Conservation (phyloP, 768 basidiomycete genomes). For the Phaeolepiota aurea region DNA sequence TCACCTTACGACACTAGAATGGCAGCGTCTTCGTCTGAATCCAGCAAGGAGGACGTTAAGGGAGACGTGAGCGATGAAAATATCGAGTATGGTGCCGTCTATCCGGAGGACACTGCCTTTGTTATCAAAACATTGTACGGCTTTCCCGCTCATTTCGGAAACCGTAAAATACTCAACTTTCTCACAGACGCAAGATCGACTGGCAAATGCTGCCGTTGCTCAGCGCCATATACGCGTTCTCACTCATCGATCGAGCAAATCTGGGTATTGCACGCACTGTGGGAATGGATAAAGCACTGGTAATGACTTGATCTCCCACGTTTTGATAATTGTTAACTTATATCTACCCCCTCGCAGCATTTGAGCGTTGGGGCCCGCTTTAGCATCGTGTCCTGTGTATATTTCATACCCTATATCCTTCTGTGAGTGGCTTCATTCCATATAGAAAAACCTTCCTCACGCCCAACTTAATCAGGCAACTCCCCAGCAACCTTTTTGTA, state of each 20-base stretch:
- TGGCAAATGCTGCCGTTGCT: slow-evolving; percentile 29
- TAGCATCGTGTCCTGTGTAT: slow-evolving; percentile 35
- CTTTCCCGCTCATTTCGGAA: not conserved
- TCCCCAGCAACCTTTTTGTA: slow-evolving; percentile 35
- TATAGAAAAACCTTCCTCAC: not conserved
- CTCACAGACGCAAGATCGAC: slow-evolving; percentile 27
- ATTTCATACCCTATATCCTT: slow-evolving; percentile 39
- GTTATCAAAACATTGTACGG: not conserved
- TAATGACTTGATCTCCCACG: slow-evolving; percentile 11
- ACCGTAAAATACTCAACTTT: not conserved
- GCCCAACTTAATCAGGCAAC: slow-evolving; percentile 19
- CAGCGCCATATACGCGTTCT: slow-evolving; percentile 27
- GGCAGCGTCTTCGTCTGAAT: not conserved
- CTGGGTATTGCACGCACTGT: slow-evolving; percentile 31
- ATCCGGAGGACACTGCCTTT: not conserved
- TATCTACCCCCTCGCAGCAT: slow-evolving; percentile 15
- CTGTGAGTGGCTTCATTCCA: slow-evolving; percentile 22
- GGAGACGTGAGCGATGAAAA: not conserved
- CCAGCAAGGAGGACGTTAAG: not conserved
- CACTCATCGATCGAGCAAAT: slow-evolving; percentile 31
- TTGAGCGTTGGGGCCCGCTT: slow-evolving; percentile 30
- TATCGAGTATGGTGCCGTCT: not conserved
- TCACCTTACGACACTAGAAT: not conserved
- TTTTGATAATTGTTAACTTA: not conserved
- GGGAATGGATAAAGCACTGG: slow-evolving; percentile 32